Evolutionary conservation across 768 basidiomycete species (phyloP), one percentile per base, ranked within the genome.

Genomic region (Suillus weaverae): DNA sequence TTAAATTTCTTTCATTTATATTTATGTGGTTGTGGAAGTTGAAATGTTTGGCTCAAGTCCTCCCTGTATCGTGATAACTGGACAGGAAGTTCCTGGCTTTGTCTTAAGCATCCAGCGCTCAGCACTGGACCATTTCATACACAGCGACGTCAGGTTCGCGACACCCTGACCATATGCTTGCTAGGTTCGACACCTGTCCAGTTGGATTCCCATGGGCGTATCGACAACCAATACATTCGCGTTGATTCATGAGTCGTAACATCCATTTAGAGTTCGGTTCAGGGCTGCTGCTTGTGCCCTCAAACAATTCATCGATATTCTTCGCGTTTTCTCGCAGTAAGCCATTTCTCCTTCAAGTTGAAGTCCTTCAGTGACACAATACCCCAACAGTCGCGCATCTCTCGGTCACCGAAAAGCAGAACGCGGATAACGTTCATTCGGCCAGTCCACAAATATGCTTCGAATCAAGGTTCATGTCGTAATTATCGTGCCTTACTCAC

Each of bases 401-500:
- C 32, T 33, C 59, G 8, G 57, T 18, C n/a, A n/a, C n/a, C n/a
- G 30, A 41, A 16, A 62, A 62, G 22, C 14, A 20, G 62, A 22
- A 22, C 32, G 39, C 4, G 30, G 44, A 64, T 32, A 6, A 26
- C 26, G 9, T 46, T 62, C 62, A 61, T 32, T 38, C 26, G 14
- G 20, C 57, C 33, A 26, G 41, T 26, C 10, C 13, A 36, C 43
- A 48, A 33, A 48, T 62, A 32, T 48, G 61, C 41, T 48, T 48
- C 33, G 8, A 18, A 32, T 46, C 59, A 30, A 51, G 30, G 50
- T 51, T 30, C 30, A 33, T 26, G 30, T 62, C 39, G 43, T 46
- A 54, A 54, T 46, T 41, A 3, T 20, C 62, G 50, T 61, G 43
- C 63, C 60, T 59, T 36, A 64, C 41, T 61, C 63, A 64, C 41